phyloP scores from a whole-genome alignment of 371 early-diverging fungal genomes.

The Mortierella sp. region DNA sequence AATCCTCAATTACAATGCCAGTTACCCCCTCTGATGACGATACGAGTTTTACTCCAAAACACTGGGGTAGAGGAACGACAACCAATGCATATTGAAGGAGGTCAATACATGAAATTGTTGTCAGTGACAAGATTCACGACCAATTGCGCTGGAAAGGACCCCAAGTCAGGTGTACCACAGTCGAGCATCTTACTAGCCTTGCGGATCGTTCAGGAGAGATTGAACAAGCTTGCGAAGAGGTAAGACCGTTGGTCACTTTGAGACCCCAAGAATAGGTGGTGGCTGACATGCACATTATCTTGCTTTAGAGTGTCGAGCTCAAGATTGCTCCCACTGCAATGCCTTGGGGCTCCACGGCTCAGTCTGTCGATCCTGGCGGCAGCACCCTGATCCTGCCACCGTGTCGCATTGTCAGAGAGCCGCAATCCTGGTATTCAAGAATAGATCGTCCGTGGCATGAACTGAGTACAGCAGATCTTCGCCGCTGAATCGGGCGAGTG shows the following conservation, averaged over 20 bases:
- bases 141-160: conserved; percentile 14
- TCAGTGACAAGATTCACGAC: conserved; percentile 33
- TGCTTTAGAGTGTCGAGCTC: conserved; percentile 28
- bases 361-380: conserved; percentile 40
- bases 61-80: conserved; percentile 18
- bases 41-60: conserved; percentile 42
- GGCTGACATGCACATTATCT: neutral
- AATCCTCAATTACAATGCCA: too few species aligned
- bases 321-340: conserved; percentile 27
- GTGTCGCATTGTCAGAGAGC: neutral
- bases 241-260: too few species aligned
- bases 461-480: too few species aligned
- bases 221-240: conserved; percentile 37
- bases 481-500: too few species aligned
- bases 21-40: too few species aligned
- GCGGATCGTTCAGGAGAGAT: conserved; percentile 24
- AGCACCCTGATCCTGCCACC: conserved; percentile 22
- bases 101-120: conserved; percentile 26
- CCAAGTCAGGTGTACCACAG: neutral
- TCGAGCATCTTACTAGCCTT: conserved; percentile 19
- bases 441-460: too few species aligned
- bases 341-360: conserved; percentile 43
- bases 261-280: neutral
- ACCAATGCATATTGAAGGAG: conserved; percentile 9
- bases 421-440: too few species aligned